Percentiles rank a stretch among this genome's conserved stretches.
Evolutionary conservation across 192 early-diverging fungal genomes (phyloP).

Genomic region (Coemansia sp.): DNA sequence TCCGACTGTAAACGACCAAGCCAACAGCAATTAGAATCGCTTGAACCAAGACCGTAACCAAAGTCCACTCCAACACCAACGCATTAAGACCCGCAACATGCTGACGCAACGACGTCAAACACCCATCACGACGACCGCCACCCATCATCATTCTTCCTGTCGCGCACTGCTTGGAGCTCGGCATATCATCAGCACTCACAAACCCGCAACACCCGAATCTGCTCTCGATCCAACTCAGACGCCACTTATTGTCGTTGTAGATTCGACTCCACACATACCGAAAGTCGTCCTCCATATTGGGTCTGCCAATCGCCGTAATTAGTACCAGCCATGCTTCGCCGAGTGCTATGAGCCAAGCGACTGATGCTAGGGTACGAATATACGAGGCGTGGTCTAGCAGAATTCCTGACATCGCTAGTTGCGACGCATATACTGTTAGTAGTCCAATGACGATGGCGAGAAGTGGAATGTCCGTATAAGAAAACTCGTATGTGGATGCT

Average conservation of each 20-base stretch:
- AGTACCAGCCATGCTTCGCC: conserved; percentile 31
- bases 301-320: conserved; percentile 11
- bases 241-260: conserved; percentile 36
- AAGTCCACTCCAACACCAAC: conserved; percentile 4
- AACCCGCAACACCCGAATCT: conserved; percentile 59
- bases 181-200: conserved; percentile 27
- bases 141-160: not conserved
- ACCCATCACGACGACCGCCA: conserved; percentile 2
- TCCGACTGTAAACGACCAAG: not conserved
- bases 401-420: conserved; percentile 8
- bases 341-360: conserved; percentile 11
- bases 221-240: conserved; percentile 53
- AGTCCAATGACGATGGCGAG: conserved; percentile 14
- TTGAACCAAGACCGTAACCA: conserved; percentile 24
- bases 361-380: conserved; percentile 8
- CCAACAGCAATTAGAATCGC: conserved; percentile 10
- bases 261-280: conserved; percentile 51
- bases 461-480: not conserved
- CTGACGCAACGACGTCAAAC: conserved; percentile 10
- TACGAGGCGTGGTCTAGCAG: not conserved
- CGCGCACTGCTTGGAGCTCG: conserved; percentile 24
- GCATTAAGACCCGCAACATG: conserved; percentile 6
- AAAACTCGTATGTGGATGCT: not conserved
- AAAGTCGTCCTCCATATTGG: conserved; percentile 17
- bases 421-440: not conserved